Base-by-base conservation (phyloP, 73 alveolate genomes). In the Paramecium caudatum region DNA sequence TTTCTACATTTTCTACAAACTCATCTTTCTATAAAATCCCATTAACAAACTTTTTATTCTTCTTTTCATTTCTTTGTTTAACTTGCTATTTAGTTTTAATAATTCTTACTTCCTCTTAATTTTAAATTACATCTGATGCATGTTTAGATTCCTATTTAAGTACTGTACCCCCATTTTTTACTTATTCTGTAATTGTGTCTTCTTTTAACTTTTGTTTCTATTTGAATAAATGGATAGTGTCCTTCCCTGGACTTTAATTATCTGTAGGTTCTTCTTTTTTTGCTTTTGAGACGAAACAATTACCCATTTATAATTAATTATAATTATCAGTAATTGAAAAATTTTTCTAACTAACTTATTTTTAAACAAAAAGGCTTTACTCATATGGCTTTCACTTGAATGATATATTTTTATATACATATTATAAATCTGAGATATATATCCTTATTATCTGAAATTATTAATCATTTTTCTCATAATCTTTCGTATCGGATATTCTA, bases 281-380 rank as follows among this genome's bases (percentile, higher is more conserved):
- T 1, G 93, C 82, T 78, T 86, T 86, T 62, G 90, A 63, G 23
- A 86, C 93, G 65, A 86, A 85, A 86, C 90, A 63, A 86, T 86
- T 86, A 41, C 93, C 93, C 93, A 86, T 63, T 74, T 74, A 65
- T 65, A 33, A 65, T 65, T 65, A 25, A 65, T 12, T 12, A 65
- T 65, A 10, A n/a, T n/a, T n/a, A n/a, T n/a, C n/a, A n/a, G n/a
- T n/a, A n/a, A n/a, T n/a, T n/a, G n/a, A n/a, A n/a, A n/a, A n/a
- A n/a, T n/a, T n/a, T n/a, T n/a, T n/a, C n/a, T n/a, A n/a, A n/a
- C n/a, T n/a, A n/a, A n/a, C n/a, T n/a, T n/a, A n/a, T n/a, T n/a
- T n/a, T n/a, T n/a, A n/a, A n/a, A n/a, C n/a, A n/a, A n/a, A n/a
- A n/a, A n/a, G n/a, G n/a, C n/a, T n/a, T n/a, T n/a, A n/a, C n/a